Base-by-base conservation (phyloP, 345 rosid species). In the Durio zibethinus region DNA sequence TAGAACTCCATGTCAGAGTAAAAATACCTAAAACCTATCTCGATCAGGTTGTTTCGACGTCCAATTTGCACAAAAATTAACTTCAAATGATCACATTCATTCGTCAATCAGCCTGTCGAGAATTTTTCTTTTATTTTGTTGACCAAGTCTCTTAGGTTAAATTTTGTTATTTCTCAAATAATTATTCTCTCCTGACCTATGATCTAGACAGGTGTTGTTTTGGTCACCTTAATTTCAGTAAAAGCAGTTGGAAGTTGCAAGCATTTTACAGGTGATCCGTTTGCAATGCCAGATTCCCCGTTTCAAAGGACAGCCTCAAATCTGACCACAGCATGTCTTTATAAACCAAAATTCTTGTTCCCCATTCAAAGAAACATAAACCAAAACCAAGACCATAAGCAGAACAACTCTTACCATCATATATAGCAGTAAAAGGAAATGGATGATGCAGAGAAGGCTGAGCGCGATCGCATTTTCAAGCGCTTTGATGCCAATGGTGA, bases 401-500 rank as follows among this genome's bases (percentile, higher is more conserved):
- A 25, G 18, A 35, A 4, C n/a, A 31, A 35, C 7, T 6, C 5
- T 12, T 43, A 65, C 27, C 21, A 2, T 0, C 18, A 48, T 1
- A 18, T 38, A 38, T 0, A n/a, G 5, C 33, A 73, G 42, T 27
- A 18, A 71, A 31, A 50, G 8, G 53, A 40, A 56, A 93, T 93
- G 95, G 95, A 86, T 67, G 53, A 43, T 23, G 53, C 80, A 5
- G 97, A 85, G 25, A 77, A 78, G 76, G 86, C 89, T 0, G 92
- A 90, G 65, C 88, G 78, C 0, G 90, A 92, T 72, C 90, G 88
- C 42, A 80, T 95, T 50, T 95, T 95, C 91, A 89, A 93, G 87
- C 85, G 84, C 7, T 93, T 91, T 29, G 99, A 93, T 62, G 86
- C 91, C 43, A 88, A 95, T 1, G 96, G 96, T 0, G 98, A 95